Evolutionary conservation across 2,329 filamentous ascomycete species (phyloP).

Genomic region (Xylariaceae sp.): DNA sequence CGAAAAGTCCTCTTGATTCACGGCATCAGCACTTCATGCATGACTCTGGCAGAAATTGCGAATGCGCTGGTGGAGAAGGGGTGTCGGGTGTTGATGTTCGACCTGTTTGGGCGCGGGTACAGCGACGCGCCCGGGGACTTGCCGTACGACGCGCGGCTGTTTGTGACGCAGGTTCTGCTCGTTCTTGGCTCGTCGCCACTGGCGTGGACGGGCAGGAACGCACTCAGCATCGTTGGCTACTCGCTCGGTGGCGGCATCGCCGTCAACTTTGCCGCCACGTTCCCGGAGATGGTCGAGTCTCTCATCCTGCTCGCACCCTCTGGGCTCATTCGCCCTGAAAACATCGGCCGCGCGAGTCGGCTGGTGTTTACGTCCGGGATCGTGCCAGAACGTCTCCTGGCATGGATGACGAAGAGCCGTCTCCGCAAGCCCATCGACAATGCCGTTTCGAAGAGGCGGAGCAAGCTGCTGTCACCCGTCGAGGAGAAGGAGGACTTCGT

Average conservation of each 20-base stretch:
- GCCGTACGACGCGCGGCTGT: constrained; percentile 76
- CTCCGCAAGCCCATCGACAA: constrained; percentile 59
- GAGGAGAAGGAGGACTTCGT: constrained; percentile 43
- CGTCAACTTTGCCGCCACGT: constrained; percentile 74
- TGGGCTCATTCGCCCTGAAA: constrained; percentile 70
- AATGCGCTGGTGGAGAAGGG: constrained; percentile 70
- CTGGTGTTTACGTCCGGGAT: constrained; percentile 62
- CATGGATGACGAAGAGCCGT: constrained; percentile 54
- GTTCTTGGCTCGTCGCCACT: constrained; percentile 74
- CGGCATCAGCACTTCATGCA: constrained; percentile 83
- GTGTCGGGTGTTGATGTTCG: constrained; percentile 82
- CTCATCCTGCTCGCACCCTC: constrained; percentile 81
- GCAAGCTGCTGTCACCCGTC: constrained; percentile 27
- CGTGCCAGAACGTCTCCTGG: constrained; percentile 59
- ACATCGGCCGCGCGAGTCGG: constrained; percentile 57
- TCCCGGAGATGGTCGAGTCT: constrained; percentile 71
- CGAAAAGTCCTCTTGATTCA: constrained; percentile 80
- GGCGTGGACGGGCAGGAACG: constrained; percentile 65
- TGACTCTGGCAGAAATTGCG: constrained; percentile 73
- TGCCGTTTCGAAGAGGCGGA: constrained; percentile 39
- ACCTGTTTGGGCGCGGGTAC: constrained; percentile 74
- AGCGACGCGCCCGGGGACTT: constrained; percentile 69
- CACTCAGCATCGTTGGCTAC: constrained; percentile 77
- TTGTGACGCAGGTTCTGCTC: constrained; percentile 74
- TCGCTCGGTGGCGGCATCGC: constrained; percentile 83